Base-by-base conservation (phyloP, 225 moss, liverwort and hornwort species). In the Marchantia polymorpha region DNA sequence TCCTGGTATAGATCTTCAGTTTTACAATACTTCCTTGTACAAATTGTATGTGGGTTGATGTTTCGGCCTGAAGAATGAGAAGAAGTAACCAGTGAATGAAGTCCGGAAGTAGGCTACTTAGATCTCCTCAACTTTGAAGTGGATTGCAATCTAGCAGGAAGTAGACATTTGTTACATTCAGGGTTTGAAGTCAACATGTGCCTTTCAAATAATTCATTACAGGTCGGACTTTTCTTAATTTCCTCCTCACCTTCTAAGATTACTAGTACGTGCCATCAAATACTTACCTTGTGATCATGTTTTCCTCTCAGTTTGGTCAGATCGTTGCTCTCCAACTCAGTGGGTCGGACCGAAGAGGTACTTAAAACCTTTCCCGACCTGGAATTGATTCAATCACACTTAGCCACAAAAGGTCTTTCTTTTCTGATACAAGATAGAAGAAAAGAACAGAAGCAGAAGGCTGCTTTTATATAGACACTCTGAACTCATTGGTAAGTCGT, bases 281-380 rank as follows among this genome's bases (percentile, higher is more conserved):
- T 59, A 67, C 50, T 82, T 25, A 75, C 10, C 73, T 0, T 19
- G 26, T 83, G 81, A 29, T 69, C 72, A n/a, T 48, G 68, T 46
- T 31, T 60, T 58, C n/a, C 46, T 76, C 53, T 52, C 83, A 89
- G 89, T 89, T 20, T 89, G 89, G 89, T 89, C 89, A 77, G 86
- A 89, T 72, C 82, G 89, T 54, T 89, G 89, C 81, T 84, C 86
- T 65, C 89, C 89, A 26, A 75, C 86, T 48, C 82, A 84, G 46
- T 72, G 70, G 72, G 25, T 76, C 48, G 89, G 89, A 27, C 89
- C 89, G 7, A 89, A 89, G 67, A 74, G 89, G 89, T 89, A 72
- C 49, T 76, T 6, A 56, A 56, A 39, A 39, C 56, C 2, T 56
- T 13, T 56, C 19, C 19, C 10, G 4, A 29, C 29, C 53, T 12